Conservation (phyloP, 2,329 filamentous ascomycete genomes). For the Nectriaceae sp. region DNA sequence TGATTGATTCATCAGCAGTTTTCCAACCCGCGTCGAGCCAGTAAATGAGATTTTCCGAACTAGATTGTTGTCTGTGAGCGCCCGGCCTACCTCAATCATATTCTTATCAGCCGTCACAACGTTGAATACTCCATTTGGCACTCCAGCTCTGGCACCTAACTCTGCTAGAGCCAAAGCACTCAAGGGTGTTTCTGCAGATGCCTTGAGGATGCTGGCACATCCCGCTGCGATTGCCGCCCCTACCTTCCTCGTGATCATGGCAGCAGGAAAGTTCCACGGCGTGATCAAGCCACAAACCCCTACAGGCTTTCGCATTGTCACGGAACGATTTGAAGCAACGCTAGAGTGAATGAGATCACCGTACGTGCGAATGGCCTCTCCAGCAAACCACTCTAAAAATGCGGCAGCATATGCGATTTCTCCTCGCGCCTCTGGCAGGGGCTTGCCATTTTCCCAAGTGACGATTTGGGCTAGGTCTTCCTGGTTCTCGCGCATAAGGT, state of each 20-base stretch:
- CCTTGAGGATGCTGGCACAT: slow-evolving; percentile 81
- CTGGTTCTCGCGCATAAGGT: slow-evolving; percentile 65
- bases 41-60: slow-evolving; percentile 76
- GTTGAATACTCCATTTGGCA: slow-evolving; percentile 86
- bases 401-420: slow-evolving; percentile 60
- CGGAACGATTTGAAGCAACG: slow-evolving; percentile 56
- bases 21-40: slow-evolving; percentile 53
- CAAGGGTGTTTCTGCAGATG: slow-evolving; percentile 86
- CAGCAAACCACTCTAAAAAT: slow-evolving; percentile 66
- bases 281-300: slow-evolving; percentile 38
- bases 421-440: slow-evolving; percentile 59
- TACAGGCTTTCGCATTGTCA: slow-evolving; percentile 35
- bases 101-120: slow-evolving; percentile 77
- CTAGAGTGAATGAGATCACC: slow-evolving; percentile 54
- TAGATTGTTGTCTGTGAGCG: slow-evolving; percentile 36
- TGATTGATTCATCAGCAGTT: slow-evolving; percentile 67
- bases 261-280: slow-evolving; percentile 60
- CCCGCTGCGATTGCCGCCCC: slow-evolving; percentile 65
- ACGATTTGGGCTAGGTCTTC: slow-evolving; percentile 69
- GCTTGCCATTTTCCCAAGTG: slow-evolving; percentile 73
- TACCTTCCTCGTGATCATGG: slow-evolving; percentile 52
- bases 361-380: slow-evolving; percentile 58
- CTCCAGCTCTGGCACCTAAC: slow-evolving; percentile 78
- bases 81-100: slow-evolving; percentile 73
- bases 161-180: slow-evolving; percentile 84